phyloP scores from a whole-genome alignment of 345 rosid species.

The Murraya koenigii region DNA sequence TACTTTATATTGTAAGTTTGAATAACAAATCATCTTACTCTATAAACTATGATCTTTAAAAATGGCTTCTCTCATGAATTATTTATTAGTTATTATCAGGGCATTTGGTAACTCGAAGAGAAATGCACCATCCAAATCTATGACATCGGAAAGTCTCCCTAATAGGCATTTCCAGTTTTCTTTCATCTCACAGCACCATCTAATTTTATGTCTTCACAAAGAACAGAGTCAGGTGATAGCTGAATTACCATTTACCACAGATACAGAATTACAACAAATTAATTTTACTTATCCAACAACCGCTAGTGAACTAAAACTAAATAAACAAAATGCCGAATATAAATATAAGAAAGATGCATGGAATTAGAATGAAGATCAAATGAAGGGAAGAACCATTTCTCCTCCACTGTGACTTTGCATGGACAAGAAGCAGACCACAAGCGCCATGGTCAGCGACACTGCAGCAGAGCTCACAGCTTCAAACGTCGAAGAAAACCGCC shows the following conservation, averaged over 20 bases:
- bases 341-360: not conserved
- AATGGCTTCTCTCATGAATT: no score
- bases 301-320: no score
- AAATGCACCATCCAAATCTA: not conserved
- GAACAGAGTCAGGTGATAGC: not conserved
- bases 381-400: slow-evolving; percentile 26
- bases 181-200: no score
- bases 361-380: slow-evolving; percentile 10
- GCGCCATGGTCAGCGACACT: slow-evolving; percentile 29
- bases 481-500: slow-evolving; percentile 27
- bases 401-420: slow-evolving; percentile 25
- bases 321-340: not conserved
- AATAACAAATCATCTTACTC: no score
- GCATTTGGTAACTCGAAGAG: not conserved
- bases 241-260: not conserved
- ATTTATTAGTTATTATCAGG: no score
- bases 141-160: no score
- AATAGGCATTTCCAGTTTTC: no score
- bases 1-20: not conserved
- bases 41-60: no score
- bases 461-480: slow-evolving; percentile 33
- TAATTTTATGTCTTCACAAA: not conserved
- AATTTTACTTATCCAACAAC: not conserved
- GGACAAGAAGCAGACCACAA: slow-evolving; percentile 41
- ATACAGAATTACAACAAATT: not conserved